Base-by-base conservation (phyloP, 2,329 filamentous ascomycete genomes). In the Beauveria brongniartii region DNA sequence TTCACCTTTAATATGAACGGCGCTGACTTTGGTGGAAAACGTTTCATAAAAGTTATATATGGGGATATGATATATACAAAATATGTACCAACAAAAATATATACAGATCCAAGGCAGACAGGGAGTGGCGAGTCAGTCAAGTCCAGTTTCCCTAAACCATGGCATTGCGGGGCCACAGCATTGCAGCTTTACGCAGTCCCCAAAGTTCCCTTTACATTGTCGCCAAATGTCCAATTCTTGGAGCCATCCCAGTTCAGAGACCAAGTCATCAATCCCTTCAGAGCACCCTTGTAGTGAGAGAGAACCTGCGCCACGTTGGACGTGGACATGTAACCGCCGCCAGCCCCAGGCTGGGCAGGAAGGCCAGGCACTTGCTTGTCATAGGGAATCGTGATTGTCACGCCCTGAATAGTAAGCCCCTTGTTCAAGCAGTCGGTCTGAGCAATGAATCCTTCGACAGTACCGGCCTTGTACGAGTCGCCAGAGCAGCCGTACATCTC, bases 191-290 rank as follows among this genome's bases (percentile, higher is more conserved):
- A 51, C 9, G 34, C 18, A 16, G 55, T 58, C 20, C 48, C 61
- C 14, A 63, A 28, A 8, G 20, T 14, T 9, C 52, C 30, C 60
- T 69, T 66, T 5, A 71, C 40, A 43, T 71, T 73, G 60, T 73
- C 67, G n/a, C 64, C 68, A 61, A 73, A 73, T 1, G 69, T 69
- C 71, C 71, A 73, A 56, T 60, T 63, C 60, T 69, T 69, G 12
- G 71, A 72, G 10, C 70, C 71, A 53, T 73, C 71, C 71, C 71
- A 73, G 66, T 73, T 73, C 62, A 73, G 71, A 8, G 71, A 73
- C 71, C 71, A 73, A 2, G 71, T 73, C 71, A 73, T 73, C 54
- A 73, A 24, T 7, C 72, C 72, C 63, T 73, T 73, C 51, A 73
- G 66, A 22, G 64, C 55, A 9, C 70, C 71, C 40, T 63, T 65